These are phyloP conservation scores for Teratosphaeria gauchensis DNA, from an alignment of 2,329 filamentous ascomycete species.

Conservation along the genomic window DNA sequence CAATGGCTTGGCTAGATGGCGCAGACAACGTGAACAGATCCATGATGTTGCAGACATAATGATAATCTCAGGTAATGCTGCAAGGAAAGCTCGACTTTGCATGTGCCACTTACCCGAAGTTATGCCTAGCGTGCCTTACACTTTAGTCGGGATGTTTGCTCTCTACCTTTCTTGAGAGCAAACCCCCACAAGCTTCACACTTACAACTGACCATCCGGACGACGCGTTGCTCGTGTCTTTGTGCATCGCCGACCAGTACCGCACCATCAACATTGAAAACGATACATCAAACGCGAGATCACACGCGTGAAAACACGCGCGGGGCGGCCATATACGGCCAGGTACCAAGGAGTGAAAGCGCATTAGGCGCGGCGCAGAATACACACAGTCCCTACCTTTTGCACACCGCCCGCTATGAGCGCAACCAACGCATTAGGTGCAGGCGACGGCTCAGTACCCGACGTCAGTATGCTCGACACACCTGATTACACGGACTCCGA, in stretches of 20 bases:
- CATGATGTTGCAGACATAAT: constrained; percentile 10
- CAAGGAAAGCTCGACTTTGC: not conserved
- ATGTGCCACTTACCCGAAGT: not conserved
- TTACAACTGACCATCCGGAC: not conserved
- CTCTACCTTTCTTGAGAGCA: not conserved
- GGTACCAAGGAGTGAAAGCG: not conserved
- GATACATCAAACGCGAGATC: not conserved
- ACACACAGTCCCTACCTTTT: constrained; percentile 1
- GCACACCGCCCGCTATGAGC: constrained; percentile 10
- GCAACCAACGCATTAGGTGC: constrained; percentile 15
- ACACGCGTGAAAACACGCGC: not conserved
- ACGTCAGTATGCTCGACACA: constrained; percentile 41
- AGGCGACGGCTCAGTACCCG: constrained; percentile 23
- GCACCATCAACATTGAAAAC: not conserved
- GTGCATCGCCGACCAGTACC: not conserved
- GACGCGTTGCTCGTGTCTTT: not conserved
- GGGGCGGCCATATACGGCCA: not conserved
- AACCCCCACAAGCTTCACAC: not conserved
- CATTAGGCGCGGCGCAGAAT: not conserved
- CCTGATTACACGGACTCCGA: constrained; percentile 59
- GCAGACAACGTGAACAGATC: constrained; percentile 15
- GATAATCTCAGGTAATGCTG: not conserved
- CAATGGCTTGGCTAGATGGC: constrained; percentile 5
- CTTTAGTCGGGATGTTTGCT: not conserved
- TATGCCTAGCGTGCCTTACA: not conserved